Base-by-base conservation (phyloP, 179 eudicot species). In the Patellifolia procumbens region DNA sequence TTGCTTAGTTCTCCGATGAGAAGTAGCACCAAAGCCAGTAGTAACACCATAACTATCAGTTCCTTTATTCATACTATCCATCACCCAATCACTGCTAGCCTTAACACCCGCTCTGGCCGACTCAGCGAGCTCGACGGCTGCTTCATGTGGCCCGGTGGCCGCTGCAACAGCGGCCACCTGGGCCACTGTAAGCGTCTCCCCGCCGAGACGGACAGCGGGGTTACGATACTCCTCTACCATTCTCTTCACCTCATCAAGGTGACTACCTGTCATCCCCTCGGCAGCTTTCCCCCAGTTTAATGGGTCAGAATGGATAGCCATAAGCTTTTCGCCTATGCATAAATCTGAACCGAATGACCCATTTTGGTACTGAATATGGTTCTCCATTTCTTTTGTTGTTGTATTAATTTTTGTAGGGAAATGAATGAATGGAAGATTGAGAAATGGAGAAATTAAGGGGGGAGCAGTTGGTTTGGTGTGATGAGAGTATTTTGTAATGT, bases 21-120 rank as follows among this genome's bases (percentile, higher is more conserved):
- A 90, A 8, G 98, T 93, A 26, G 98, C 91, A 49, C 98, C 97
- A 73, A 93, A 93, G 0, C 97, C 96, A 53, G 97, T 89, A n/a
- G 97, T 91, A 19, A 91, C 91, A 52, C 97, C 97, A 76, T 92
- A 91, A 66, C 92, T 88, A 43, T 91, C 97, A 0, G 94, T 91
- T 12, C 94, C 98, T 69, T 90, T 89, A 10, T 72, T 78, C 98
- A 93, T 90, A 56, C 94, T 91, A 3, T 93, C 98, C 98, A 93
- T 90, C 0, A 93, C 98, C 98, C 98, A 93, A 45, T 91, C 96
- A 64, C 97, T 89, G 55, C 98, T 93, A 3, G 94, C 97, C 79
- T 89, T 88, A 4, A 93, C 98, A 0, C 94, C 88, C 0, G 82
- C 91, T 74, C 90, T 66, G 1, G 96, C 84, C 4, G 82, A 34